A percentile compares a stretch with the other conserved stretches of the same genome.
phyloP scores from a whole-genome alignment of 1,284 basidiomycete species.

The Sanghuangporus weigelae region DNA sequence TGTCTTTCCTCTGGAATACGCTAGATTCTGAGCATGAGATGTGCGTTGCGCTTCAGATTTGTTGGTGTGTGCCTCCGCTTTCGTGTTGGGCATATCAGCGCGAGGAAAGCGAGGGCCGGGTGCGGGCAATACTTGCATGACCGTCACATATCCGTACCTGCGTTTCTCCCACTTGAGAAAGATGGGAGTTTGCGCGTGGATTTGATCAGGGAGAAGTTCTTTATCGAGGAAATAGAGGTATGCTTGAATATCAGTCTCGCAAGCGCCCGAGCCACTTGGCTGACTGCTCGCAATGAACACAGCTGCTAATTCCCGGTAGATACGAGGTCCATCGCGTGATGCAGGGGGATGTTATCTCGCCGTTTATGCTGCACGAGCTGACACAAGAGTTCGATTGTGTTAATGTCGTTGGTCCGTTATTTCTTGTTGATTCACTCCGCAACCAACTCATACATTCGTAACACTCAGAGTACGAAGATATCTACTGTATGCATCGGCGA shows the following conservation, averaged over 20 bases:
- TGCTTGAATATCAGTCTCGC: background rate
- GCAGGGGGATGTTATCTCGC: background rate
- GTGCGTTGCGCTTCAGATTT: background rate
- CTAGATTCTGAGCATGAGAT: background rate
- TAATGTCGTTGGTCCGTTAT: conserved; percentile 9
- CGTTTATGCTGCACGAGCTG: background rate
- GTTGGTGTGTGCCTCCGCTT: conserved; percentile 6
- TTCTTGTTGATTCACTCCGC: background rate
- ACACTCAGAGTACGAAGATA: conserved; percentile 8
- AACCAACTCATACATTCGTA: background rate
- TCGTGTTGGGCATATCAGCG: background rate
- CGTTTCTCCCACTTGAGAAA: conserved; percentile 8
- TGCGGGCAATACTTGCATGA: background rate
- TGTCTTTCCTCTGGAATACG: background rate
- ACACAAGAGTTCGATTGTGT: background rate
- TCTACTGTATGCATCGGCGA: conserved; percentile 1
- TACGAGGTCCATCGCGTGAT: background rate
- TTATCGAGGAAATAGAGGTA: conserved; percentile 16
- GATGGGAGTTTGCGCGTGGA: conserved; percentile 10
- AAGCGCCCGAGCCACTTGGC: background rate
- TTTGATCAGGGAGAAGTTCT: conserved; percentile 6
- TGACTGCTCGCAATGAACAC: background rate
- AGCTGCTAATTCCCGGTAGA: conserved; percentile 7
- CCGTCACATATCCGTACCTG: background rate
- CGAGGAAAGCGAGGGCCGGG: background rate